Evolutionary conservation across 2,329 filamentous ascomycete genomes (phyloP).

Genomic region (Botrytis galanthina): DNA sequence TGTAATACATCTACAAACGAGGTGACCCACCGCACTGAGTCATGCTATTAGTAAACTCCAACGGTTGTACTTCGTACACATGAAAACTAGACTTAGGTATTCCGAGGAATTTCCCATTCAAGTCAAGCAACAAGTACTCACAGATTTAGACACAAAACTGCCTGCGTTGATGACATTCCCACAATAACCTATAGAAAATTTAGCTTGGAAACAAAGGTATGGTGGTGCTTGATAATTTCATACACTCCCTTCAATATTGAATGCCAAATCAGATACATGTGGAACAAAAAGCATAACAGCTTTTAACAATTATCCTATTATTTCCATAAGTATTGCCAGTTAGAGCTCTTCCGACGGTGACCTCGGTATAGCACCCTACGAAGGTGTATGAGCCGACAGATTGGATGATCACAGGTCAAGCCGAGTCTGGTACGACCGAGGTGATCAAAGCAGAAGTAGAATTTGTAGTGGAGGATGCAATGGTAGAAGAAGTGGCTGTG

Average conservation of each 20-base stretch:
- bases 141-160: conserved; percentile 21
- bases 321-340: conserved; percentile 24
- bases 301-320: conserved; percentile 34
- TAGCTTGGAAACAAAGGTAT: not conserved
- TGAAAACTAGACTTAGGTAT: not conserved
- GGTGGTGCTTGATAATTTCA: not conserved
- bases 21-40: conserved; percentile 30
- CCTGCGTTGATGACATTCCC: conserved; percentile 30
- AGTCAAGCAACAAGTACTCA: conserved; percentile 2
- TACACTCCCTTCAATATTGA: conserved; percentile 39
- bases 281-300: conserved; percentile 34
- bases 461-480: not conserved
- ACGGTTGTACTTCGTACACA: not conserved
- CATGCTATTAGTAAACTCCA: not conserved
- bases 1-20: conserved; percentile 28
- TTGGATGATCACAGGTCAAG: conserved; percentile 20
- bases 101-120: conserved; percentile 5
- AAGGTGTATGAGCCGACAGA: conserved; percentile 21
- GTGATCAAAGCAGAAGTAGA: conserved; percentile 20
- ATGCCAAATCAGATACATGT: conserved; percentile 37
- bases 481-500: conserved; percentile 18
- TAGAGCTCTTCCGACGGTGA: conserved; percentile 33
- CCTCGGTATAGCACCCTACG: conserved; percentile 40
- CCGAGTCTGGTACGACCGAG: not conserved
- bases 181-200: conserved; percentile 31